phyloP scores from a whole-genome alignment of 768 basidiomycete genomes.

The Termitomyces sp. region DNA sequence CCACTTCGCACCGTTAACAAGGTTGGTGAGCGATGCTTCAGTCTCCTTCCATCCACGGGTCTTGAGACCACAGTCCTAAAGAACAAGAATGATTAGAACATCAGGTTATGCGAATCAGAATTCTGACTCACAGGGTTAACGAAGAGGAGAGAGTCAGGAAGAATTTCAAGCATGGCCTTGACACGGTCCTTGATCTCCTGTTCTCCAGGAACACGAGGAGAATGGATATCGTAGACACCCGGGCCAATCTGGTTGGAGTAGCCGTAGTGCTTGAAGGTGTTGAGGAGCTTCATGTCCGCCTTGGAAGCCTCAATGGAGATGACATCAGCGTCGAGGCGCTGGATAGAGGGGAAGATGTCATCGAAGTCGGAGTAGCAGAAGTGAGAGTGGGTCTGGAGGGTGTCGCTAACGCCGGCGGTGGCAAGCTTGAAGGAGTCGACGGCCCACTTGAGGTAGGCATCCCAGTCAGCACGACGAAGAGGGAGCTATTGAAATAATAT shows the following conservation, averaged over 20 bases:
- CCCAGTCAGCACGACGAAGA: constrained; percentile 95
- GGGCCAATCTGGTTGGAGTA: constrained; percentile 98
- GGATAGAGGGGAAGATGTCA: constrained; percentile 97
- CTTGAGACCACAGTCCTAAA: constrained; percentile 92
- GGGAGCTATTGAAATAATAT: constrained; percentile 55
- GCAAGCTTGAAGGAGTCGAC: constrained; percentile 98
- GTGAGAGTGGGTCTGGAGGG: constrained; percentile 97
- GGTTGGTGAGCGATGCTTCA: constrained; percentile 80
- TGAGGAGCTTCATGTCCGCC: constrained; percentile 96
- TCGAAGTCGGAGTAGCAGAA: constrained; percentile 99
- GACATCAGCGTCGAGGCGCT: constrained; percentile 95
- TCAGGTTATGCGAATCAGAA: not conserved
- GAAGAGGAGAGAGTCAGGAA: constrained; percentile 79
- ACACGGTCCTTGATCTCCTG: constrained; percentile 95
- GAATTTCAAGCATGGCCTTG: constrained; percentile 75
- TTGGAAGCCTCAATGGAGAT: constrained; percentile 99
- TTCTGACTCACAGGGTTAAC: constrained; percentile 71
- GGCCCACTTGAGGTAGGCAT: constrained; percentile 94
- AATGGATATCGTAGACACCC: constrained; percentile 99
- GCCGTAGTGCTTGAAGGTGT: constrained; percentile 91
- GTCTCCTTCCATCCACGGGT: constrained; percentile 99
- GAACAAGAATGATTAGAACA: constrained; percentile 8
- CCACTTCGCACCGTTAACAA: constrained; percentile 92
- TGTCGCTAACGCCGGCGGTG: constrained; percentile 92
- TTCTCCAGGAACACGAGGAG: constrained; percentile 91